Evolutionary conservation across 1,139 yeast species (phyloP), one percentile per base, ranked within the genome.

Genomic region (Geotrichum siamense): DNA sequence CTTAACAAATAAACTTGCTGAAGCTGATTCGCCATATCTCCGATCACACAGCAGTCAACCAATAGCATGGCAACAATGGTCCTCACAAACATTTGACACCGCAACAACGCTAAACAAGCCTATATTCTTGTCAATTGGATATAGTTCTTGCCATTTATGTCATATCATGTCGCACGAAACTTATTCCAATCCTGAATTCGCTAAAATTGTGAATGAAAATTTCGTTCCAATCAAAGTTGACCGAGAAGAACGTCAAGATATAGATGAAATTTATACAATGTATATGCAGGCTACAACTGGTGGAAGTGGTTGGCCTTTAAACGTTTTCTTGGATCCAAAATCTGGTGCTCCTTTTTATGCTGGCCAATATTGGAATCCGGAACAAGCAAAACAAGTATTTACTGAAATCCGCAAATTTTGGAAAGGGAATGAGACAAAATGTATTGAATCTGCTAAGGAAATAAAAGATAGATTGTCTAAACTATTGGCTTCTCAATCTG

Each of bases 281-380:
- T 66, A 62, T 47, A 52, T 65, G 31, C 69, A 65, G 48, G 67
- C 62, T 6, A 58, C 63, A 3, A 51, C 53, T 13, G 69, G 68
- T n/a, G 57, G 56, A 3, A 67, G 69, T 12, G 70, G 70, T n/a
- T 66, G 70, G 70, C 70, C 70, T 1, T 49, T 66, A 41, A 65
- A 65, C 45, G 66, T 61, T 5, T 64, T 66, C 45, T 51, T 66
- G 42, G 58, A 58, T 1, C 70, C 70, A 1, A 59, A 55, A 3
- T 45, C 62, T 1, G 55, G 62, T 31, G 57, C 57, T 35, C 70
- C 70, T 8, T 59, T 65, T 21, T 63, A 56, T 45, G 69, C 65
- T 2, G 70, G 69, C 8, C 63, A 66, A 8, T 66, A 62, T 48
- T 64, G 68, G 66, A 21, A 17, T 6, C 16, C n/a, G 4, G 13